Conservation (phyloP, 2,329 filamentous ascomycete genomes). For the Pseudogymnoascus sp. region DNA sequence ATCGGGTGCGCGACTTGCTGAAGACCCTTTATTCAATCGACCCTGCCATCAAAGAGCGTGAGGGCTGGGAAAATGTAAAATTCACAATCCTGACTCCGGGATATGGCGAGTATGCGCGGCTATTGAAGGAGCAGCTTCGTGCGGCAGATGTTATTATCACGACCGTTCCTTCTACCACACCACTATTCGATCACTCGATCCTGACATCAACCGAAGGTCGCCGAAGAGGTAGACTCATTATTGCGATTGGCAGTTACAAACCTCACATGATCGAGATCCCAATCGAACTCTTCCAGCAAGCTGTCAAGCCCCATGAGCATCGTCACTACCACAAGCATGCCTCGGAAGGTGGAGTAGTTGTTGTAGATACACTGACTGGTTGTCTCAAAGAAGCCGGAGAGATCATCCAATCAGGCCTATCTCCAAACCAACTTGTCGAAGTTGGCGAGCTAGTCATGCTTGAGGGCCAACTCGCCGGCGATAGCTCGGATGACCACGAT, state of each 20-base stretch:
- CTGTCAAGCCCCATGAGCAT: conserved; percentile 43
- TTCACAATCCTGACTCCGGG: conserved; percentile 61
- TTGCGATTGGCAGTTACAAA: conserved; percentile 62
- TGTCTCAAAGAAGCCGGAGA: conserved; percentile 80
- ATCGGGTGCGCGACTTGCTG: conserved; percentile 44
- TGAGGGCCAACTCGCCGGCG: conserved; percentile 23
- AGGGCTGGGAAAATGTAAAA: conserved; percentile 57
- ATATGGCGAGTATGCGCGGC: conserved; percentile 57
- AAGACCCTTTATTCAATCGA: conserved; percentile 39
- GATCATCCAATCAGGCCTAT: conserved; percentile 67
- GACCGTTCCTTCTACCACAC: conserved; percentile 67
- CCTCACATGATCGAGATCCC: conserved; percentile 77
- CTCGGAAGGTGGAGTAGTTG: conserved; percentile 53
- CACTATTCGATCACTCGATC: conserved; percentile 65
- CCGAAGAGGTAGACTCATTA: conserved; percentile 61
- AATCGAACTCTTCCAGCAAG: conserved; percentile 61
- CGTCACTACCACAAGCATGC: conserved; percentile 60
- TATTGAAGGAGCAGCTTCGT: conserved; percentile 62
- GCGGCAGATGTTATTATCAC: conserved; percentile 78
- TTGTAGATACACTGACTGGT: conserved; percentile 70
- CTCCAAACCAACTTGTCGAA: conserved; percentile 71
- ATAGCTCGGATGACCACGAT: neutral
- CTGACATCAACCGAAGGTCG: conserved; percentile 64
- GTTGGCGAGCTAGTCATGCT: conserved; percentile 71
- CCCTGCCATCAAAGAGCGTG: conserved; percentile 37